Evolutionary conservation across 176 grass and related monocot genomes (phyloP).

Genomic region (Miscanthus lutarioriparius): DNA sequence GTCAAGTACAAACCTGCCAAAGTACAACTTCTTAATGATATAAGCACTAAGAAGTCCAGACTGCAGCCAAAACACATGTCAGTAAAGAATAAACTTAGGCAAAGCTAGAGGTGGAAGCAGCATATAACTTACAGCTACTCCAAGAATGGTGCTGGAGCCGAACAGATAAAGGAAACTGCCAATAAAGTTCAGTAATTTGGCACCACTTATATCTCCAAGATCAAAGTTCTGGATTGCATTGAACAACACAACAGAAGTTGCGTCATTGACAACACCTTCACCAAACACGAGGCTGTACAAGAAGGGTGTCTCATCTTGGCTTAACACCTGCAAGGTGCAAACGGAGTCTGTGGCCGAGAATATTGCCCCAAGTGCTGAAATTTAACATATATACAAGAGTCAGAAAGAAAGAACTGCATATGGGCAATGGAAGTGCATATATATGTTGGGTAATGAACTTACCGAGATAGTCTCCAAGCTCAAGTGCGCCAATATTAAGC

Average conservation of each 20-base stretch:
- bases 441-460: constrained; percentile 22
- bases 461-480: constrained; percentile 90
- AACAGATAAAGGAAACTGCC: constrained; percentile 82
- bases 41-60: too few species aligned
- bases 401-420: constrained; percentile 27
- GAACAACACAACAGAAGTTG: constrained; percentile 93
- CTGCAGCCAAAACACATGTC: too few species aligned
- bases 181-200: constrained; percentile 53
- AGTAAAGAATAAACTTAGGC: too few species aligned
- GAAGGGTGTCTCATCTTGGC: constrained; percentile 90
- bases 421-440: background rate
- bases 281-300: constrained; percentile 96
- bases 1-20: too few species aligned
- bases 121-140: constrained; percentile 36
- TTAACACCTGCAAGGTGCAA: constrained; percentile 96
- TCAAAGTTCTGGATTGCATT: constrained; percentile 88
- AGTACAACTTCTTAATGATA: too few species aligned
- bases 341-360: constrained; percentile 97
- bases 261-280: constrained; percentile 97
- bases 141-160: constrained; percentile 72
- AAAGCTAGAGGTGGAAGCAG: too few species aligned
- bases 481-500: constrained; percentile 73
- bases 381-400: background rate
- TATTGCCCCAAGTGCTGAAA: constrained; percentile 90
- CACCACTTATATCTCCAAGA: constrained; percentile 43